Evolutionary conservation across 805 yeast species (phyloP).

Genomic region (Nakazawaea siamensis): DNA sequence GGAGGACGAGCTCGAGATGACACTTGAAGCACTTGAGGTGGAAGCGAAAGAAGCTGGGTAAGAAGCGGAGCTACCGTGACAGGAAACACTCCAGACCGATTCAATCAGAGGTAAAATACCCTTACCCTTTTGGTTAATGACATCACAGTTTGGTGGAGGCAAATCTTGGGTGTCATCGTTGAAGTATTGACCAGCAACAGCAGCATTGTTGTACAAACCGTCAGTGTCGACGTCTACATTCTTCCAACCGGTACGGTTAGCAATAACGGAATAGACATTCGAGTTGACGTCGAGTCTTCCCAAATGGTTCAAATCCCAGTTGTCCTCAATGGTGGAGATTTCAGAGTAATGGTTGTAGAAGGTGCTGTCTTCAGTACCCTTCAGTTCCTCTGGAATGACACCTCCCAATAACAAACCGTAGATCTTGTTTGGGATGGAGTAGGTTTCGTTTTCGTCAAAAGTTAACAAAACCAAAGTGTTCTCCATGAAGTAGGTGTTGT

Average conservation of each 20-base stretch:
- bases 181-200: conserved; percentile 25
- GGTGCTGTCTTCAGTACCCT: conserved; percentile 37
- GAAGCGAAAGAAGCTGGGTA: background rate
- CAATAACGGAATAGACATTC: conserved; percentile 36
- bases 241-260: conserved; percentile 24
- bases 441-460: conserved; percentile 41
- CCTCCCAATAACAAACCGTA: conserved; percentile 40
- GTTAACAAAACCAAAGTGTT: conserved; percentile 37
- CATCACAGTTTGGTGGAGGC: conserved; percentile 30
- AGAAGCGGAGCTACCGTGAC: background rate
- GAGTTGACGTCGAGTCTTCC: conserved; percentile 45
- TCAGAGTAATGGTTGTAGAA: conserved; percentile 47
- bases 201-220: conserved; percentile 23
- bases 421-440: conserved; percentile 35
- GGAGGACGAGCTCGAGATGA: background rate
- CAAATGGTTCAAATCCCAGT: conserved; percentile 40
- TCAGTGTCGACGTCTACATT: conserved; percentile 26
- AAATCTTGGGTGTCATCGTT: conserved; percentile 19
- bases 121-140: conserved; percentile 25
- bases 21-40: background rate
- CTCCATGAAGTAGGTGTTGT: conserved; percentile 37
- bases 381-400: conserved; percentile 28
- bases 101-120: conserved; percentile 23
- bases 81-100: conserved; percentile 23
- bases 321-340: conserved; percentile 39